Percentiles rank a stretch among this genome's conserved stretches.
These are phyloP conservation scores for Posidonia oceanica DNA, from an alignment of 116 monocot species.

Conservation along the genomic window DNA sequence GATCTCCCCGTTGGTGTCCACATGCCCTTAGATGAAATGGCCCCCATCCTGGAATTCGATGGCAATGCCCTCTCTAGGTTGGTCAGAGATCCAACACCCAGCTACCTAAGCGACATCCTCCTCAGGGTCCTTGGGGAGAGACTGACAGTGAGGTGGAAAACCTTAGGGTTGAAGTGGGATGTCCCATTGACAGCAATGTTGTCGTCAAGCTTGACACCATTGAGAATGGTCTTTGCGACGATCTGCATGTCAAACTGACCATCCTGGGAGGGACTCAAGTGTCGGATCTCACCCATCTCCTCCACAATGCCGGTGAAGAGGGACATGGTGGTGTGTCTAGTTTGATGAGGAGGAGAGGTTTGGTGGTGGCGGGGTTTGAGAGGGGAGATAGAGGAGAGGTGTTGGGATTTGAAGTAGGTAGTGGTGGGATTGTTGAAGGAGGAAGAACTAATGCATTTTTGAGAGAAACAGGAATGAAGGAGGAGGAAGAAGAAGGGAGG, in stretches of 20 bases:
- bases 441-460: too few relatives aligned
- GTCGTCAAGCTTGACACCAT: slow-evolving; percentile 63
- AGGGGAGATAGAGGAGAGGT: background rate
- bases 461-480: too few relatives aligned
- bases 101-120: slow-evolving; percentile 50
- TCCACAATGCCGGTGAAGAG: slow-evolving; percentile 98
- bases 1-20: slow-evolving; percentile 86
- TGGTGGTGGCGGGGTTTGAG: background rate
- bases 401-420: background rate
- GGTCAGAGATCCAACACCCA: slow-evolving; percentile 28
- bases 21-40: slow-evolving; percentile 93
- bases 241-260: slow-evolving; percentile 55
- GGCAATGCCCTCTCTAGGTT: slow-evolving; percentile 67
- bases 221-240: slow-evolving; percentile 43
- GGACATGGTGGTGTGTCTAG: slow-evolving; percentile 5
- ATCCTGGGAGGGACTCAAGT: slow-evolving; percentile 33
- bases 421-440: background rate
- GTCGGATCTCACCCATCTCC: slow-evolving; percentile 60
- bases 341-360: too few relatives aligned
- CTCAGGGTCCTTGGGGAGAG: slow-evolving; percentile 84
- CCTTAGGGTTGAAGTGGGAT: slow-evolving; percentile 24
- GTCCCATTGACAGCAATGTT: slow-evolving; percentile 31
- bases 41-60: slow-evolving; percentile 69
- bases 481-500: too few relatives aligned
- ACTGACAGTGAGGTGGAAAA: slow-evolving; percentile 54